Conservation (phyloP, 2,329 filamentous ascomycete genomes). For the Purpureocillium takamizusanense region DNA sequence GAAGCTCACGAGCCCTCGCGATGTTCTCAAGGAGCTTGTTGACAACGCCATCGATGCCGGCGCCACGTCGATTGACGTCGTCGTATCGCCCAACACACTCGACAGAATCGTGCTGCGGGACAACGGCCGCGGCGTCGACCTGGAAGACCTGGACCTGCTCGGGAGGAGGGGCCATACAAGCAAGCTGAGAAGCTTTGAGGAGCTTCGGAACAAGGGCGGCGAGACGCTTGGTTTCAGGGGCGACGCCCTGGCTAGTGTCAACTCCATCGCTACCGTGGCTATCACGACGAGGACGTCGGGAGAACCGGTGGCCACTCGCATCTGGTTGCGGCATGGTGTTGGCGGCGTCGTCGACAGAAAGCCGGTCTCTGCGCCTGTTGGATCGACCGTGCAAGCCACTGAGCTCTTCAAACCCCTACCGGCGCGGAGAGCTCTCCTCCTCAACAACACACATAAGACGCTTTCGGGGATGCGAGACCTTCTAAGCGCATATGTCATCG, state of each 20-base stretch:
- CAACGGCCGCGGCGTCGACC: conserved; percentile 62
- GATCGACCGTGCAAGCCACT: conserved; percentile 56
- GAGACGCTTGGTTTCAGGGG: conserved; percentile 67
- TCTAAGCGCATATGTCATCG: conserved; percentile 56
- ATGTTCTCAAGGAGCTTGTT: conserved; percentile 65
- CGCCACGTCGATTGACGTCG: conserved; percentile 56
- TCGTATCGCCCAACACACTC: conserved; percentile 56
- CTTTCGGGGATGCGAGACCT: conserved; percentile 49
- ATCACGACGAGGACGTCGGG: conserved; percentile 55
- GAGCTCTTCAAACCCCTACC: conserved; percentile 53
- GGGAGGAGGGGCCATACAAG: conserved; percentile 65
- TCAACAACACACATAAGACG: conserved; percentile 49
- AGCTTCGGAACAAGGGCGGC: conserved; percentile 47
- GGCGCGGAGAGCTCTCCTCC: conserved; percentile 49
- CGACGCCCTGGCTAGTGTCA: conserved; percentile 60
- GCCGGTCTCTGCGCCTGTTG: conserved; percentile 45
- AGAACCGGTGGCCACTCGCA: conserved; percentile 46
- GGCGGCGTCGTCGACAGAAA: conserved; percentile 21
- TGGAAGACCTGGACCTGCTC: conserved; percentile 50
- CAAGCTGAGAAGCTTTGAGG: conserved; percentile 58
- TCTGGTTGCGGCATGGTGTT: conserved; percentile 29
- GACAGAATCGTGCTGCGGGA: conserved; percentile 63
- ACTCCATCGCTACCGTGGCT: conserved; percentile 47
- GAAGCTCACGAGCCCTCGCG: conserved; percentile 48
- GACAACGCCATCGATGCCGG: conserved; percentile 69